phyloP scores from a whole-genome alignment of 169 alveolate species.

The Plasmodium gonderi region DNA sequence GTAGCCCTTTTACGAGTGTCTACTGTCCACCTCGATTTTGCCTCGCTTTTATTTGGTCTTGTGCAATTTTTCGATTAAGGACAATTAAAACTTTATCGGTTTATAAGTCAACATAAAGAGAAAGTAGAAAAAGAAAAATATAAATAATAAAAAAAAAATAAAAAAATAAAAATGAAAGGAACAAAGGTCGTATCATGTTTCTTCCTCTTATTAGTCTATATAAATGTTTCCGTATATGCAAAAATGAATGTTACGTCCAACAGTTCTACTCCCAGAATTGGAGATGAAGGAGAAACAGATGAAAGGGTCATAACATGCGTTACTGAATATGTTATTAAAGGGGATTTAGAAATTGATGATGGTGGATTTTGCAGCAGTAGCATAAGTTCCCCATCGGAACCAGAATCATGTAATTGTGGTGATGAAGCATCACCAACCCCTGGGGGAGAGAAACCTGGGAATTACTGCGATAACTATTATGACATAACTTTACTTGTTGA shows the following conservation, averaged over 20 bases:
- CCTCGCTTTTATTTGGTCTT: neutral
- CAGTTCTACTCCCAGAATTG: slow-evolving; percentile 10
- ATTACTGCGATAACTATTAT: slow-evolving; percentile 62
- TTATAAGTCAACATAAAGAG: neutral
- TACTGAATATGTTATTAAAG: slow-evolving; percentile 33
- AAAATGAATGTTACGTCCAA: slow-evolving; percentile 22
- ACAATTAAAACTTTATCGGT: neutral
- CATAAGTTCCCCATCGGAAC: neutral
- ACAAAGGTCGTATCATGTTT: neutral
- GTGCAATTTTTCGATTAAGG: neutral
- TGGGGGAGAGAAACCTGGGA: slow-evolving; percentile 1
- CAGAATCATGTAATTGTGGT: neutral
- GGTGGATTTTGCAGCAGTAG: slow-evolving; percentile 36
- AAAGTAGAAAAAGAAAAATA: neutral
- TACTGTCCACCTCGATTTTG: slow-evolving; percentile 8
- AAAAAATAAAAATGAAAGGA: slow-evolving; percentile 21
- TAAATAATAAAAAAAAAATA: neutral
- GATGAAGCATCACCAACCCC: neutral
- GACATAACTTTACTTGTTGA: slow-evolving; percentile 63
- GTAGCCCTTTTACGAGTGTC: neutral
- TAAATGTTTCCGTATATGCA: neutral
- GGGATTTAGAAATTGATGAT: slow-evolving; percentile 53
- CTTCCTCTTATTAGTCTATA: neutral
- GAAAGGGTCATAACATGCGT: slow-evolving; percentile 41
- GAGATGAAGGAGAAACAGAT: neutral